Base-by-base conservation (phyloP, 495 filamentous ascomycete species). In the Hamigera avellanea region DNA sequence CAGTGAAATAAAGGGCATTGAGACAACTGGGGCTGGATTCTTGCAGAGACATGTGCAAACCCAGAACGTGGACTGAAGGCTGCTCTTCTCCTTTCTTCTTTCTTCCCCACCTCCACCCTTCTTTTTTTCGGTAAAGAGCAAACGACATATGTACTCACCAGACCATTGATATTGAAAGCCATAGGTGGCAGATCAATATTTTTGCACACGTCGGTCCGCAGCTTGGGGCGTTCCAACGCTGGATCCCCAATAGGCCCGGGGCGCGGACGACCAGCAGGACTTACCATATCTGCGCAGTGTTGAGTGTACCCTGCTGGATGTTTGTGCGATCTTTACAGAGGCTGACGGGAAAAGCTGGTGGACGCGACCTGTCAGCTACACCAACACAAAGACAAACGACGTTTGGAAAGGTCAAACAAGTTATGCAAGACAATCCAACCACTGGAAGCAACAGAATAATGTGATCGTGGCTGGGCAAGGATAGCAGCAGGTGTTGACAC, bases 111-210 rank as follows among this genome's bases (percentile, higher is more conserved):
- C n/a, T n/a, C n/a, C n/a, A n/a, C n/a, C n/a, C n/a, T n/a, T n/a
- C n/a, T 26, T 7, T 12, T 26, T 26, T 26, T 26, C 25, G 25
- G 12, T 7, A 32, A 36, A 6, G 9, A 30, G 19, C 9, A 33
- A 43, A 21, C 17, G 15, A 41, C 38, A 26, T 16, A 15, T n/a
- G 27, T n/a, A 50, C 52, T 48, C 43, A 56, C 55, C 40, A 48
- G 12, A 16, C 52, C 40, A 23, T 53, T 44, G 6, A 58, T 30
- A 0, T 34, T 32, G 31, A 43, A 59, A 18, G 52, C 52, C 5
- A 39, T 44, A 16, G 42, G 10, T 6, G 55, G 55, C 26, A 59
- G 33, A 23, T 59, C 55, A 6, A 59, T 33, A 28, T 59, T 54
- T 14, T 37, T 37, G 14, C 46, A 54, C 35, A 46, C 49, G 31